Percentiles rank a stretch among this genome's conserved stretches.
Conservation (phyloP, 2,329 filamentous ascomycete genomes). For the Trichoderma breve region DNA sequence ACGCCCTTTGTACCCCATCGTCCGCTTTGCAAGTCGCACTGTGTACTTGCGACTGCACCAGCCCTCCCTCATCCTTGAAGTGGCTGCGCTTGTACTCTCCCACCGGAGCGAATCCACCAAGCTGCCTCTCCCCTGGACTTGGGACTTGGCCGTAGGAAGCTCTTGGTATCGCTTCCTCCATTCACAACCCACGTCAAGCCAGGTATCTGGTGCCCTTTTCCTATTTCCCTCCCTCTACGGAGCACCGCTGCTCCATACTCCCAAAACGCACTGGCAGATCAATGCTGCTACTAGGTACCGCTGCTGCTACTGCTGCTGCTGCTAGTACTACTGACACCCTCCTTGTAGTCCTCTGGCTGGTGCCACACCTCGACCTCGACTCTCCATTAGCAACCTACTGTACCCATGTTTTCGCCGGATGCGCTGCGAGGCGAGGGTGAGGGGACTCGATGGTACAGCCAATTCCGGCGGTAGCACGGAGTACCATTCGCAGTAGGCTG, state of each 20-base stretch:
- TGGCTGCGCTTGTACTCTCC: conserved; percentile 11
- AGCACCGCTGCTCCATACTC: background rate
- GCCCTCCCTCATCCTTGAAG: conserved; percentile 6
- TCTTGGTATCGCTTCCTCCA: conserved; percentile 11
- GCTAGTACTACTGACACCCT: conserved; percentile 15
- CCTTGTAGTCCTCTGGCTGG: background rate
- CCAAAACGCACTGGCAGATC: background rate
- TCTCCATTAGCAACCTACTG: background rate
- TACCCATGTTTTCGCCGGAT: conserved; percentile 14
- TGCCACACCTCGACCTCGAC: conserved; percentile 14
- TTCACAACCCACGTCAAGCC: conserved; percentile 7
- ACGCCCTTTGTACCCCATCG: conserved; percentile 33
- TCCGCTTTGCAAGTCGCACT: conserved; percentile 29
- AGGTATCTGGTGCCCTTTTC: background rate
- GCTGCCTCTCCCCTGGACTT: conserved; percentile 8
- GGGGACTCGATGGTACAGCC: background rate
- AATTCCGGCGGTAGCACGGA: conserved; percentile 6
- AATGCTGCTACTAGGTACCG: background rate
- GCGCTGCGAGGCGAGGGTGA: conserved; percentile 2
- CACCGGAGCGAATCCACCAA: conserved; percentile 6
- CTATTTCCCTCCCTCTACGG: background rate
- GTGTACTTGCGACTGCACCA: conserved; percentile 33
- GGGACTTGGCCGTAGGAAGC: conserved; percentile 3
- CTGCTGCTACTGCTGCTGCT: background rate
- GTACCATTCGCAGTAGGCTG: background rate